Evolutionary conservation across 345 rosid species (phyloP), one percentile per base, ranked within the genome.

Genomic region (Brassica nigra): DNA sequence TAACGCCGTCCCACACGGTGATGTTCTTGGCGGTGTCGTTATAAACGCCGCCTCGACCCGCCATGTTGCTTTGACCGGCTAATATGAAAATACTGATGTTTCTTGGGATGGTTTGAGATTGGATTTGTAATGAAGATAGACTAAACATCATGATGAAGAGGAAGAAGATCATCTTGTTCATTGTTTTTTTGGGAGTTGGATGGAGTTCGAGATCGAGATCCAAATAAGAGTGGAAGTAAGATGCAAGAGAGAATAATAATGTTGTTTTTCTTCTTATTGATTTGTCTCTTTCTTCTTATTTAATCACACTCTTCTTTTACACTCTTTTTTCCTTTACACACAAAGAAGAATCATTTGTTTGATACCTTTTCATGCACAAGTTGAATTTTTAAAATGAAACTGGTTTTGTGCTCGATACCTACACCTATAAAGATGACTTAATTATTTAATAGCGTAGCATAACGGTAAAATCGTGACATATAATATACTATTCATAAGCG

Each of bases 61-160:
- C 92, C 95, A 91, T 95, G 89, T 95, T 95, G 89, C 99, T 95
- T 77, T 95, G 99, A 8, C 99, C 89, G 11, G 94, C 93, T 2
- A 95, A 66, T 67, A 95, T 75, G 81, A 92, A 86, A 44, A 92
- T 73, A 76, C 83, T 86, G 0, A 80, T 31, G 20, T 80, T 80
- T 55, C 80, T 80, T 16, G 69, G 75, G 15, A 59, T 59, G n/a
- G 28, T 75, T 81, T 86, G 81, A 9, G 80, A 71, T 52, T 78
- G 63, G 36, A 61, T 11, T 39, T n/a, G 71, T 1, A 78, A 73
- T 3, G 55, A 11, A 68, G 74, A 64, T 47, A 44, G 74, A 67
- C 78, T 27, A 8, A 84, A 30, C 77, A 76, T 29, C 30, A 81
- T 63, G 20, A 78, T 12, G 37, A 71, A 44, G 61, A 61, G 70